Base-by-base conservation (phyloP, 2,329 filamentous ascomycete genomes). In the Colletotrichum navitas region DNA sequence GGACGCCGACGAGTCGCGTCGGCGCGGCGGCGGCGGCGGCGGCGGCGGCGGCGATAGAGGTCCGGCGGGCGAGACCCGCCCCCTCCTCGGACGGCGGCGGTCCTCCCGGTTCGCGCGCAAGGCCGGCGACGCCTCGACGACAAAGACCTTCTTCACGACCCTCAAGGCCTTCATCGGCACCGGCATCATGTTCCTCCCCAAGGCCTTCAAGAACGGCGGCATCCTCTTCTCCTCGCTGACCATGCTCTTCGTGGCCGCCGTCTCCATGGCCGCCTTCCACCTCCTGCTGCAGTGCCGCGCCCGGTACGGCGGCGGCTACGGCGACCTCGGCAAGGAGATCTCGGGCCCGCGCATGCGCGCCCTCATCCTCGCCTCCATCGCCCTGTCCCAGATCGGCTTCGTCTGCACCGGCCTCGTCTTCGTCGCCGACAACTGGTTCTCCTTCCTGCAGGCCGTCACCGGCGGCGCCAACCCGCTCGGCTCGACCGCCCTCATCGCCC, bases 101-200 rank as follows among this genome's bases (percentile, higher is more conserved):
- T 89, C 84, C 75, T 85, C 88, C 1, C 81, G 86, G 29, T 76
- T 73, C 41, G 64, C 76, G 61, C 75, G 78, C 60, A 56, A 83
- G 80, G 72, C 74, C 14, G 91, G 90, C 26, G 90, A 92, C 76
- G 91, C 92, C 2, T 87, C 88, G 63, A 91, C 88, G n/a, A 81
- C 87, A 49, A 92, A 93, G 82, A 91, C 92, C 0, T 94, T 94
- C 81, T 94, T 94, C 79, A 94, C 92, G 0, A 84, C 94, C 12
- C 83, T 94, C 63, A 94, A 94, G 79, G 92, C 92, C 1, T 94
- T 94, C 76, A 88, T 94, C 62, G 92, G 92, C 59, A 94, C 92
- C 0, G 92, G 92, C 72, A 94, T 94, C 79, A 93, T 94, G 90
- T 94, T 94, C 77, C 80, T 94, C 55, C 92, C 92, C 58, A 94